Evolutionary conservation across 2,329 filamentous ascomycete species (phyloP), one percentile per base, ranked within the genome.

Genomic region (Calonectria crousiana): DNA sequence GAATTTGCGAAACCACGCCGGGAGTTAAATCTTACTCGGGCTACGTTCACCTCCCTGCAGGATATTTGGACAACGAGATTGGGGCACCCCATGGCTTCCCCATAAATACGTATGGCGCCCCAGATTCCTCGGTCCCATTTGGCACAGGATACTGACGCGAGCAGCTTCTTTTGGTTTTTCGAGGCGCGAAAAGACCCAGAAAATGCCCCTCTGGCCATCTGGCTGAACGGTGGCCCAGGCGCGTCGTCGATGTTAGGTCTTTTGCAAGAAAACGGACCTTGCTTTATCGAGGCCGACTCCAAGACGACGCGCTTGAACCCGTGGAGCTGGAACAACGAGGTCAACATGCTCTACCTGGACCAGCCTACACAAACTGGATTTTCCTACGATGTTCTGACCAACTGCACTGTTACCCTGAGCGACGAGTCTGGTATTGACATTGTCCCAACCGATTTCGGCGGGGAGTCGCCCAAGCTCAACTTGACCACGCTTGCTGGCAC

Each of bases 341-440:
- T 86, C 73, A 88, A 88, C 75, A 86, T 88, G 85, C 85, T 92
- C 11, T 92, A 89, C 82, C 88, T 92, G 70, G 88, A 90, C 80
- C 86, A 89, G 89, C 92, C 92, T 14, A 92, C 92, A 73, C 92
- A 94, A 82, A 90, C 94, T 47, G 90, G 91, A 51, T 92, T 93
- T 76, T 93, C 92, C 1, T 92, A 90, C 81, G 94, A 95, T 80
- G 88, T 87, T 26, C 84, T 88, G 20, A 91, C 89, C n/a, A 94
- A 95, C 80, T 89, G 89, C 30, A 91, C 92, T 8, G 82, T 92
- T 62, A 85, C 89, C 70, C 81, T 89, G 36, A 76, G 87, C 51
- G 84, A 82, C 2, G 87, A 90, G 76, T 90, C 84, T 28, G 79
- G 93, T 76, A 84, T 87, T 23, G 90, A 90, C 3, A 81, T 90